Percentiles rank a stretch among this genome's conserved stretches.
Evolutionary conservation across 768 basidiomycete genomes (phyloP).

Genomic region (Leccinum ochraceum): DNA sequence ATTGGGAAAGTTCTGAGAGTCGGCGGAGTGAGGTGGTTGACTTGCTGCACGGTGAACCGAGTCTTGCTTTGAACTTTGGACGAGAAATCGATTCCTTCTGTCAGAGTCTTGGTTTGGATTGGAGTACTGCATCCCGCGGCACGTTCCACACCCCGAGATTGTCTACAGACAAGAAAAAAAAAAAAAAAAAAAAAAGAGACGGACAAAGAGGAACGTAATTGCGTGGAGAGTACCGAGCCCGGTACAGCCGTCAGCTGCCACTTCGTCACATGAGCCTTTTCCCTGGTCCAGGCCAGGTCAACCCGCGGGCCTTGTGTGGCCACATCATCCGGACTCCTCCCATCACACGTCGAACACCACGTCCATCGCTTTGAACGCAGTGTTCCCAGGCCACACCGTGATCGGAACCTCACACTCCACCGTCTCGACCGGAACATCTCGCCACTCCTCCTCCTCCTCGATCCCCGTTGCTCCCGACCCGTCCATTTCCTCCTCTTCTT

Average conservation of each 20-base stretch:
- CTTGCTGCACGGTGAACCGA: slow-evolving; percentile 58
- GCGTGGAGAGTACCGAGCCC: not conserved
- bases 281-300: slow-evolving; percentile 1
- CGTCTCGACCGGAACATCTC: slow-evolving; percentile 71
- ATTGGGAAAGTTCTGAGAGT: slow-evolving; percentile 46
- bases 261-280: slow-evolving; percentile 8
- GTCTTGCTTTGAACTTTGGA: slow-evolving; percentile 39
- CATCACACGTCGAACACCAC: slow-evolving; percentile 73
- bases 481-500: slow-evolving; percentile 28
- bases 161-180: not conserved
- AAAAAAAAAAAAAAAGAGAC: not conserved
- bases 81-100: slow-evolving; percentile 61
- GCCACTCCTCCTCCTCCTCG: slow-evolving; percentile 62
- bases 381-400: slow-evolving; percentile 86
- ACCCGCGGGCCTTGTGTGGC: slow-evolving; percentile 14
- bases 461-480: slow-evolving; percentile 46
- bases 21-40: slow-evolving; percentile 61
- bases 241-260: slow-evolving; percentile 16
- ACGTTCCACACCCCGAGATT: too few species aligned
- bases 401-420: slow-evolving; percentile 96
- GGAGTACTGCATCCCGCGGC: slow-evolving; percentile 30
- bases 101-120: slow-evolving; percentile 39
- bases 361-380: slow-evolving; percentile 77
- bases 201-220: not conserved
- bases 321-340: not conserved